Base-by-base conservation (phyloP, 1,284 basidiomycete species). In the Singerocomus inundabilis region DNA sequence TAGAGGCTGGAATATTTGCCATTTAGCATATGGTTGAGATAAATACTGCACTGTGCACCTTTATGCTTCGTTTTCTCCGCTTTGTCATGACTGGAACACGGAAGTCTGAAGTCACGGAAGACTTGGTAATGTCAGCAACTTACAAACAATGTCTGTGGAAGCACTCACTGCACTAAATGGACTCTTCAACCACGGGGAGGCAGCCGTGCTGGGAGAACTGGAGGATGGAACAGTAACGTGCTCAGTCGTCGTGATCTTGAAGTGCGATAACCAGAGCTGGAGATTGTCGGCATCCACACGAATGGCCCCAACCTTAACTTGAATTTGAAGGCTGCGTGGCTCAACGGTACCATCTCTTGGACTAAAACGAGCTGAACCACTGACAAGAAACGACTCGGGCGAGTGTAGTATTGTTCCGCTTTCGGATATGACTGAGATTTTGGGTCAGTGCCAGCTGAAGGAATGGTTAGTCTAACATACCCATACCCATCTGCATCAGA, bases 261-360 rank as follows among this genome's bases (percentile, higher is more conserved):
- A 51, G 18, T 52, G 47, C 1, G 53, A 64, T 31, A 62, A 41
- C 55, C 57, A 66, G 36, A 40, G 38, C 24, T 47, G 52, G 43
- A 69, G 46, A 47, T 52, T 64, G 53, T 81, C 77, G 35, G 80
- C 62, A 47, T 81, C 76, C 5, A 82, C 52, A 34, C 73, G 70
- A 42, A 80, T 70, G 40, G 75, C 70, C 30, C 74, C 78, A 15
- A 83, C 54, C 41, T 68, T 69, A 38, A 85, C 60, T 6, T 69
- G 69, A 11, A 71, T 67, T n/a, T 75, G 71, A 34, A 86, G 62
- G 41, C 81, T 82, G 48, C 79, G 76, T 2, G 73, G 69, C 55
- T 84, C 77, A 34, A 85, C 60, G n/a, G 67, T 63, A 11, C 79
- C 78, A 43, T 75, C 70, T 53, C 75, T 75, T 2, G 85, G 83